Base-by-base conservation (phyloP, 768 basidiomycete species). In the Amanita fuliginea region DNA sequence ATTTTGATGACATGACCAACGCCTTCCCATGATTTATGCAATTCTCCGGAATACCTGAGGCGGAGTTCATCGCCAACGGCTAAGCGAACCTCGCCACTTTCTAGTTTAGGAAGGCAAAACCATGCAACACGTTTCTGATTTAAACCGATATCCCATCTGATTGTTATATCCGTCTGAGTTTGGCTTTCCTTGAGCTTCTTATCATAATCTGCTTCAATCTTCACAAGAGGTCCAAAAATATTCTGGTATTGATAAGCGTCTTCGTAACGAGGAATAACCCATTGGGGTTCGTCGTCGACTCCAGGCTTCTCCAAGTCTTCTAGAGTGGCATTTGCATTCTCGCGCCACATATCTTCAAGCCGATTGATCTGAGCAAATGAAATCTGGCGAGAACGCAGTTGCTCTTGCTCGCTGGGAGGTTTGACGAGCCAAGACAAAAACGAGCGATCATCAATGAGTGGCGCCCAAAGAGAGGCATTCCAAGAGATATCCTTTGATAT, bases 231-330 rank as follows among this genome's bases (percentile, higher is more conserved):
- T 4, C 96, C 96, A 59, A 98, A 95, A 49, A 99, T 98, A 62
- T 99, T 99, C 70, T 99, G 96, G 64, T 99, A 99, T 60, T 98
- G 96, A 61, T 98, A 99, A 40, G 96, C 96, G 64, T 99, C 96
- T 62, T 98, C 95, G 64, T 99, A 99, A 55, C 83, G 84, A 47
- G 87, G 67, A 19, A 95, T 62, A 54, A 99, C 86, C 6, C 86
- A 80, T 63, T 97, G 93, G 3, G 96, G 93, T 59, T 99, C 96
- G 64, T 99, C 96, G 59, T 99, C 96, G 1, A 97, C 88, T 5
- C 94, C 93, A 0, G 93, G 92, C 61, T 96, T 94, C 62, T 96
- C 95, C 7, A 98, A 80, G 64, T 99, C 96, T 61, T 97, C 93
- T 3, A 99, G 75, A 3, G 88, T 97, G 10, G 95, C 96, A 57